phyloP scores from a whole-genome alignment of 139 green algal genomes.

The Choricystis sp. region DNA sequence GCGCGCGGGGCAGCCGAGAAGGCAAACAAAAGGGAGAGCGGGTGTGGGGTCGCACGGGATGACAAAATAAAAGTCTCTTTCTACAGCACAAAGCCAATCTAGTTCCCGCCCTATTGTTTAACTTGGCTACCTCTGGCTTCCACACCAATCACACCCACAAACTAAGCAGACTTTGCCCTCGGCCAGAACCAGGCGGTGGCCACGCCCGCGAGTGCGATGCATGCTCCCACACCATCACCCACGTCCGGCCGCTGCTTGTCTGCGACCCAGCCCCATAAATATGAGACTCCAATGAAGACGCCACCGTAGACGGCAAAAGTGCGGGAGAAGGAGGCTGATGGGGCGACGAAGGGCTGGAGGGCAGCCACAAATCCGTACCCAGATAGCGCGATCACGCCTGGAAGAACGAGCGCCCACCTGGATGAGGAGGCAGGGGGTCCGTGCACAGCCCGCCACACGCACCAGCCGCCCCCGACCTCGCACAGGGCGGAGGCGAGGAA shows the following conservation, averaged over 20 bases:
- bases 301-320: conserved; percentile 69
- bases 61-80: too few relatives aligned
- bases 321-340: background rate
- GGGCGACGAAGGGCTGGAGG: conserved; percentile 33
- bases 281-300: conserved; percentile 75
- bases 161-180: too few relatives aligned
- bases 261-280: conserved; percentile 63
- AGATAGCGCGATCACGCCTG: conserved; percentile 34
- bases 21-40: too few relatives aligned
- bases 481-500: conserved; percentile 41
- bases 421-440: conserved; percentile 29
- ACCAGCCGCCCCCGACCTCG: conserved; percentile 75
- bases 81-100: too few relatives aligned
- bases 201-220: conserved; percentile 54
- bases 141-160: too few relatives aligned
- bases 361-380: conserved; percentile 66
- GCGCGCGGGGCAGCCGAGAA: too few relatives aligned
- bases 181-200: conserved; percentile 58
- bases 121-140: too few relatives aligned
- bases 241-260: conserved; percentile 48
- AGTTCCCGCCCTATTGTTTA: too few relatives aligned
- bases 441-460: conserved; percentile 62
- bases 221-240: conserved; percentile 54
- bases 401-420: conserved; percentile 11
- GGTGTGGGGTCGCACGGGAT: too few relatives aligned